A percentile compares a stretch with the other conserved stretches of the same genome.
phyloP scores from a whole-genome alignment of 225 moss, liverwort and hornwort species.

The Pleurozium schreberi region DNA sequence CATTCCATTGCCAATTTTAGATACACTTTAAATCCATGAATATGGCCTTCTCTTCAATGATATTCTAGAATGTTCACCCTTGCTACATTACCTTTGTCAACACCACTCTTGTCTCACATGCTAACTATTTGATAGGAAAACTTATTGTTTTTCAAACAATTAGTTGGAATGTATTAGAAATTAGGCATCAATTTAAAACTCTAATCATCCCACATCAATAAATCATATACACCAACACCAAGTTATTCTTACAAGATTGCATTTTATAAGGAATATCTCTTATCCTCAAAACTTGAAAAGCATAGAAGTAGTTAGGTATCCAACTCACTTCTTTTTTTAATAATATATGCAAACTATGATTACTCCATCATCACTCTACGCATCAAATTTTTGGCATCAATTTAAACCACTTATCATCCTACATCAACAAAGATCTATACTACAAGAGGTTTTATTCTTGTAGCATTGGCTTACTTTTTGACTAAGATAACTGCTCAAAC shows the following conservation, averaged over 20 bases:
- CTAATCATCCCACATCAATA: neutral
- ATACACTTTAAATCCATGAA: too few relatives aligned
- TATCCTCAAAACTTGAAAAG: neutral
- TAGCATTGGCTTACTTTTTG: neutral
- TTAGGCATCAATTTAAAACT: accelerated
- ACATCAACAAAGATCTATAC: neutral
- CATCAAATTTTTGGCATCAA: neutral
- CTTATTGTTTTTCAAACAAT: neutral
- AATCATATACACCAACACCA: neutral
- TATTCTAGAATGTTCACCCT: too few relatives aligned
- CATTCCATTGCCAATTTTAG: too few relatives aligned
- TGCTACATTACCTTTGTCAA: too few relatives aligned
- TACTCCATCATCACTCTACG: neutral
- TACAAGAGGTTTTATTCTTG: neutral
- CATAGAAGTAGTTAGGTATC: too few relatives aligned
- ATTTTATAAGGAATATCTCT: neutral
- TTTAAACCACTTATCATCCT: neutral
- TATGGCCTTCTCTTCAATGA: too few relatives aligned
- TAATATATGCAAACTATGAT: neutral
- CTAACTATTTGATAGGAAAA: too few relatives aligned
- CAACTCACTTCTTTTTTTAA: too few relatives aligned
- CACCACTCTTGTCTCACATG: too few relatives aligned
- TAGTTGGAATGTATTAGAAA: too few relatives aligned
- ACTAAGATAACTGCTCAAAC: accelerated
- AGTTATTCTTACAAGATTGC: neutral